Percentiles rank a stretch among this genome's conserved stretches.
phyloP scores from a whole-genome alignment of 768 basidiomycete genomes.

The Kwoniella sp. region DNA sequence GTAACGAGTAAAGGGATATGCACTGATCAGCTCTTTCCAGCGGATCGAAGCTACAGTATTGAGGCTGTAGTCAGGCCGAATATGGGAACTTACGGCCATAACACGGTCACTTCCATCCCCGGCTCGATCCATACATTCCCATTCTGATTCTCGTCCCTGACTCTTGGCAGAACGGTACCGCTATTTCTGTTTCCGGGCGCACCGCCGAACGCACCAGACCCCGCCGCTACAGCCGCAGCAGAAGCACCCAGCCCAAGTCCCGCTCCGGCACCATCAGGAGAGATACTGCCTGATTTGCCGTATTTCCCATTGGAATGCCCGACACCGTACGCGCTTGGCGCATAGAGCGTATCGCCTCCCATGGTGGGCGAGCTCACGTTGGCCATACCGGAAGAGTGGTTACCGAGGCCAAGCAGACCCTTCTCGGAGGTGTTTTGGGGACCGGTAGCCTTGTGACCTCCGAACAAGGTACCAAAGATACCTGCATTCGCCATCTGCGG shows the following conservation, averaged over 20 bases:
- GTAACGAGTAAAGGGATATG: neutral
- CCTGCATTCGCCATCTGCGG: slow-evolving; percentile 14
- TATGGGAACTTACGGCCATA: slow-evolving; percentile 55
- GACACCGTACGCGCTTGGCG: slow-evolving; percentile 7
- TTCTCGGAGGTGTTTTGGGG: slow-evolving; percentile 39
- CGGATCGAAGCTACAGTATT: too few species aligned
- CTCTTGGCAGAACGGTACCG: slow-evolving; percentile 49
- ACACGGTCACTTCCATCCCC: slow-evolving; percentile 47
- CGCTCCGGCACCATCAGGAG: neutral
- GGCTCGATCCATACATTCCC: slow-evolving; percentile 51
- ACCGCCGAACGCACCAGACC: slow-evolving; percentile 16
- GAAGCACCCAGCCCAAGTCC: slow-evolving; percentile 16
- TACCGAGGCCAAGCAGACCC: slow-evolving; percentile 32
- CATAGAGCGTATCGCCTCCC: slow-evolving; percentile 44
- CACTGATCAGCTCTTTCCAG: neutral
- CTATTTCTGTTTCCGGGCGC: slow-evolving; percentile 32
- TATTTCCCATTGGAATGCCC: neutral
- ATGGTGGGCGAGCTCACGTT: slow-evolving; percentile 36
- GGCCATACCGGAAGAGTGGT: slow-evolving; percentile 7
- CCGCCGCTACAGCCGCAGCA: slow-evolving; percentile 15
- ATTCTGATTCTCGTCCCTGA: slow-evolving; percentile 53
- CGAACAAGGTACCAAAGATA: slow-evolving; percentile 31
- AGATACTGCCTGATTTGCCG: slow-evolving; percentile 6
- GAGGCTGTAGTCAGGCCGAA: neutral
- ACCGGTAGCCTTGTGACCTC: neutral